A percentile compares a stretch with the other conserved stretches of the same genome.
Evolutionary conservation across 805 yeast genomes (phyloP).

Genomic region (Lipomyces sp.): DNA sequence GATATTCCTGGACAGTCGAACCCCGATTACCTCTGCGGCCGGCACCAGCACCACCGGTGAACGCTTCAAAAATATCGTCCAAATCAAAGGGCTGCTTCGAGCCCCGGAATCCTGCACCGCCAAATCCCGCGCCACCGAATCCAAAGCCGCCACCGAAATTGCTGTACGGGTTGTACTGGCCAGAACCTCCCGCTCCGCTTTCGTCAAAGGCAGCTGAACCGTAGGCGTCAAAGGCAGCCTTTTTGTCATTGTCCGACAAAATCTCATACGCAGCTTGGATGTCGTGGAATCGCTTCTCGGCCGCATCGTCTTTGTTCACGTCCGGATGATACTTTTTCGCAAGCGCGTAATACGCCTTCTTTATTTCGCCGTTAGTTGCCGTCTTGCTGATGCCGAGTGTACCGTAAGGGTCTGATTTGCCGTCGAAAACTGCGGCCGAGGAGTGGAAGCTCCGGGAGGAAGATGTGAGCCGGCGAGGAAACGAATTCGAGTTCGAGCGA

Average conservation of each 20-base stretch:
- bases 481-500: background rate
- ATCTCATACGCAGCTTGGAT: conserved; percentile 94
- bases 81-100: conserved; percentile 47
- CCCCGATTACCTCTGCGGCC: conserved; percentile 38
- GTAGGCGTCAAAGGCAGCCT: conserved; percentile 84
- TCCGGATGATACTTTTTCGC: conserved; percentile 97
- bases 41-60: conserved; percentile 45
- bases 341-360: conserved; percentile 87
- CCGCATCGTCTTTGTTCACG: conserved; percentile 84
- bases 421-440: conserved; percentile 36
- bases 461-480: background rate
- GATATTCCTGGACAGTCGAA: conserved; percentile 63
- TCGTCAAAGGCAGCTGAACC: conserved; percentile 81
- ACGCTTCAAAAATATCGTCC: conserved; percentile 63
- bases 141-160: conserved; percentile 49
- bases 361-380: conserved; percentile 81
- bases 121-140: conserved; percentile 39
- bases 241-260: conserved; percentile 49
- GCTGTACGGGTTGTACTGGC: conserved; percentile 52
- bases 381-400: conserved; percentile 69
- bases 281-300: conserved; percentile 86
- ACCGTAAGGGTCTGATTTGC: conserved; percentile 72
- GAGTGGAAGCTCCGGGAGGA: conserved; percentile 43
- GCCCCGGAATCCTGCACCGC: too few species aligned
- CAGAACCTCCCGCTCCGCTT: conserved; percentile 47